Evolutionary conservation across 257 asterid species (phyloP), one percentile per base, ranked within the genome.

Genomic region (Knoxia roxburghii): DNA sequence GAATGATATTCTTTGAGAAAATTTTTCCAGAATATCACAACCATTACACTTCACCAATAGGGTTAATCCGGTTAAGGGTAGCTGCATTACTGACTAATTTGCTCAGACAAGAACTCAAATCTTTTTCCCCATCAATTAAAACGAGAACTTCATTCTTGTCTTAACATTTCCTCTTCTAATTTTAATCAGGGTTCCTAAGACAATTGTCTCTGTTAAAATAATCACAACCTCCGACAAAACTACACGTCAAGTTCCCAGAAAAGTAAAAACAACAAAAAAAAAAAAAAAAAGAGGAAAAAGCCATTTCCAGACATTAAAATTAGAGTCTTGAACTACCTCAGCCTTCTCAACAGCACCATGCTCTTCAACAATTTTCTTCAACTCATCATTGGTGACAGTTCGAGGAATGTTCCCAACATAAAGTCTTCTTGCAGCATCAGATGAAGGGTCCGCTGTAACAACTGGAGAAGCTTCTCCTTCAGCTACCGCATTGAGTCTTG

Each of bases 341-440:
- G 95, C 87, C 78, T 84, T 91, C 75, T 89, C 96, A 41, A 87
- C 96, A 43, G 84, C 74, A 45, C 89, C 98, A 50, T 91, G 92
- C 64, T 89, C 92, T 72, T 87, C 84, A 35, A 89, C 91, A 64
- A 91, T 77, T 75, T 83, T 81, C 48, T 71, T 84, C 70, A 91
- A 89, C 79, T 91, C 92, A 9, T 87, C 98, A 24, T 79, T 87
- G 55, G 81, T 82, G 48, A 91, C 76, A 21, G 83, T 85, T 64
- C 96, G 73, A 5, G 98, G 96, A 69, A 91, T 89, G 78, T 91
- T 91, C 0, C 98, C 98, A 5, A 91, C 80, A 73, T 91, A 91
- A 74, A 91, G 73, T 65, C 86, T 82, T 62, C 98, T 85, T 1
- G 85, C 87, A 24, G 83, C 75, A 20, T 64, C 76, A 32, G 94